Evolutionary conservation across 2,329 filamentous ascomycete species (phyloP), one percentile per base, ranked within the genome.

Genomic region (Fusarium oligoseptatum): DNA sequence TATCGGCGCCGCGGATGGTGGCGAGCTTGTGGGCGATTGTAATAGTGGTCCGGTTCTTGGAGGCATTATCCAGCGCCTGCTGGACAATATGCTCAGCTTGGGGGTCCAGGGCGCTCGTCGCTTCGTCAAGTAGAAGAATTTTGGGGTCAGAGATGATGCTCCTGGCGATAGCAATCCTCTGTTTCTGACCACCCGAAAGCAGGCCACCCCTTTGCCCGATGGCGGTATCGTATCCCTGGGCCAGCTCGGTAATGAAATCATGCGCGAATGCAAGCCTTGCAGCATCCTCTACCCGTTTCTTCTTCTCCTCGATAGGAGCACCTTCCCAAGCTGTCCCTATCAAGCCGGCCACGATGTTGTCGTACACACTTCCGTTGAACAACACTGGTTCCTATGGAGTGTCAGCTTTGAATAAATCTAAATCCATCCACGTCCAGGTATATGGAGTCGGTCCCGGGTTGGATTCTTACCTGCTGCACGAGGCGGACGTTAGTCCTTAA

Each of bases 121-220:
- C 91, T 80, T 93, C 91, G 71, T 93, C 91, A 2, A 93, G 81
- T 17, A 93, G 86, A 0, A 93, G 83, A 32, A 93, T 89, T 37
- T 81, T 81, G 0, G 84, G 83, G 41, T 83, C 75, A 7, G 80
- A 81, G 34, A 86, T 78, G 45, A 86, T 83, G 37, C 81, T 82
- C 20, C 84, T 78, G 5, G 83, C 83, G 67, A 93, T 92, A 2
- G 90, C 45, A 27, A 50, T 50, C 22, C 45, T 50, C 45, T 50
- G 45, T 10, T 50, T 50, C 45, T 50, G 45, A 0, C 91, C 91
- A n/a, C 91, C 91, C 11, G 88, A 91, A 1, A 93, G 82, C 66
- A 90, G 88, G 36, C 88, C 87, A 1, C 89, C 91, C 10, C 87
- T 85, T 75, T 92, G 89, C 3, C 91, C 91, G 7, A 92, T 88